Conservation (phyloP, 2,329 filamentous ascomycete species). For the Karstenula rhodostoma region DNA sequence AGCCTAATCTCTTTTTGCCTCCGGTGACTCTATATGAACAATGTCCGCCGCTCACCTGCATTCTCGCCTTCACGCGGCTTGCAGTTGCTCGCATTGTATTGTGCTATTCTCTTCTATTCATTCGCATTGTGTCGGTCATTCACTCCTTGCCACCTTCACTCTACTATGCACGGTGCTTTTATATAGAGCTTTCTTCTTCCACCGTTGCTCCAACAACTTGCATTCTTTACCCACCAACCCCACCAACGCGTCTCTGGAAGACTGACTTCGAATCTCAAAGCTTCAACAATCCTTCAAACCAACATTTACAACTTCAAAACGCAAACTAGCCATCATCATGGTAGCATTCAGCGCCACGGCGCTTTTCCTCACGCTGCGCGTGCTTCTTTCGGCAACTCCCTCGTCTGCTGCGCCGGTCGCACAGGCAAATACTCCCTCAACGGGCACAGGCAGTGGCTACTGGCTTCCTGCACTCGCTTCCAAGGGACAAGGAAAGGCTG, state of each 20-base stretch:
- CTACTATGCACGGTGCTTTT: constrained; percentile 13
- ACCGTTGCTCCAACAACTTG: constrained; percentile 21
- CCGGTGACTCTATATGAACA: constrained; percentile 42
- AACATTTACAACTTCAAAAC: constrained; percentile 26
- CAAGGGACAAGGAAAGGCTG: constrained; percentile 71
- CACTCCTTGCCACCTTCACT: constrained; percentile 37
- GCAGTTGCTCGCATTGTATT: constrained; percentile 39
- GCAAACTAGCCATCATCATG: constrained; percentile 42
- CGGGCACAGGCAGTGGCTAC: constrained; percentile 57
- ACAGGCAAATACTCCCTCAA: constrained; percentile 30
- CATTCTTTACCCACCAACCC: constrained; percentile 19
- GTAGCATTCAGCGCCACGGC: constrained; percentile 48
- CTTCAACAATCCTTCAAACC: constrained; percentile 27
- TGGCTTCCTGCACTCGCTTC: constrained; percentile 72
- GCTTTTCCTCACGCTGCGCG: constrained; percentile 48
- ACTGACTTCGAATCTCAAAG: constrained; percentile 37
- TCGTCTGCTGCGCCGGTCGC: constrained; percentile 42
- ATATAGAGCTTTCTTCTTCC: constrained; percentile 8
- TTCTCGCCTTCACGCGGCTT: constrained; percentile 41
- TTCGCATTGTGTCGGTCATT: constrained; percentile 32
- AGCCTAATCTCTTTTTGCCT: constrained; percentile 20
- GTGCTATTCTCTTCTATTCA: constrained; percentile 36
- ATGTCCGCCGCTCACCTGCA: constrained; percentile 24
- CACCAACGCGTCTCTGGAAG: constrained; percentile 18
- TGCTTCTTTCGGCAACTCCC: constrained; percentile 42